Evolutionary conservation across 371 early-diverging fungal species (phyloP).

Genomic region (Mortierella sp.): DNA sequence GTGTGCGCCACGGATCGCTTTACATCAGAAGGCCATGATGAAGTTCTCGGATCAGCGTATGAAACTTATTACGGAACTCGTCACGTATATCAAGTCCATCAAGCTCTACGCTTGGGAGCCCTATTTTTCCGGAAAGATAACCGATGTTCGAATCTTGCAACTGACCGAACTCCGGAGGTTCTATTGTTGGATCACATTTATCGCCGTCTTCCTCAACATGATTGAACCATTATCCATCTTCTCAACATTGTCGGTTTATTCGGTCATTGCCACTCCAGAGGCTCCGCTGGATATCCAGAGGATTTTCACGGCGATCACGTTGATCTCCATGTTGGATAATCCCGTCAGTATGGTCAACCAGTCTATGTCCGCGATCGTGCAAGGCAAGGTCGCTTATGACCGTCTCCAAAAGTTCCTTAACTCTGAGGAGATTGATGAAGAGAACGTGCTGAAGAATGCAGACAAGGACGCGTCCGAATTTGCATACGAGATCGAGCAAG

Average conservation of each 20-base stretch:
- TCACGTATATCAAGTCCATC: constrained; percentile 55
- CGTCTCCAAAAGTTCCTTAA: constrained; percentile 54
- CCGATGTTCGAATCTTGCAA: constrained; percentile 60
- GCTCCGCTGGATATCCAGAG: constrained; percentile 68
- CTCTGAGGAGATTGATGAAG: constrained; percentile 68
- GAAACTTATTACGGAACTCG: constrained; percentile 55
- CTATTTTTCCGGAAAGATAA: constrained; percentile 58
- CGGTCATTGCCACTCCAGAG: constrained; percentile 62
- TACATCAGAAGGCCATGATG: constrained; percentile 38
- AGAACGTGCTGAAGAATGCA: constrained; percentile 17
- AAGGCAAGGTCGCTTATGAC: constrained; percentile 23
- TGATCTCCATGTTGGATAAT: constrained; percentile 90
- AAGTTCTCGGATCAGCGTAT: constrained; percentile 49
- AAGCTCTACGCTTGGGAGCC: constrained; percentile 69
- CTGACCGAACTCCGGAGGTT: constrained; percentile 58
- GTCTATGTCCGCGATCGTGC: constrained; percentile 20
- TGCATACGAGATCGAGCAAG: constrained; percentile 56
- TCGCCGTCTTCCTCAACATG: constrained; percentile 34
- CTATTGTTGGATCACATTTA: constrained; percentile 26
- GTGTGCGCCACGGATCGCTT: constrained; percentile 2
- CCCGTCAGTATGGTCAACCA: constrained; percentile 73
- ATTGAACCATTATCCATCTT: constrained; percentile 64
- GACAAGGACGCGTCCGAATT: constrained; percentile 47
- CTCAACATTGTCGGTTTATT: constrained; percentile 54
- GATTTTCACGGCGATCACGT: constrained; percentile 76